Evolutionary conservation across 1,284 basidiomycete genomes (phyloP).

Genomic region (Inonotus hispidus): DNA sequence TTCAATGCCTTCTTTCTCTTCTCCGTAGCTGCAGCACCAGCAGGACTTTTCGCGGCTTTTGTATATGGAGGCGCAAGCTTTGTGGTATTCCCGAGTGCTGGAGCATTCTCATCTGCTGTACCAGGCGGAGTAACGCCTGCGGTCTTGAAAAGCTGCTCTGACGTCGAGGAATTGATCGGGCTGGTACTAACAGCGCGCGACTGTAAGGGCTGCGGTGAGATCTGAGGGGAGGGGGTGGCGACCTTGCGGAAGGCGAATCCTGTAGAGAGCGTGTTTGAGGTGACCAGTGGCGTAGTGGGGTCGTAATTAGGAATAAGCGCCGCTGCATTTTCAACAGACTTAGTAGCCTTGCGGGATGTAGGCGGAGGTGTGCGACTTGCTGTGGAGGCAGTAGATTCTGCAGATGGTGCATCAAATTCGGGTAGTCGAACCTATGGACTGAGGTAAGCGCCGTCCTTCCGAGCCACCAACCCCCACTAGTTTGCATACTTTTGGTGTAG

Average conservation of each 20-base stretch:
- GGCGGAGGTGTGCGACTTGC: slow-evolving; percentile 20
- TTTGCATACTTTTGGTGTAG: slow-evolving; percentile 48
- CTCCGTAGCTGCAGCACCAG: slow-evolving; percentile 50
- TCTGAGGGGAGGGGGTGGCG: slow-evolving; percentile 10
- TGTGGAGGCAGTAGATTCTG: slow-evolving; percentile 23
- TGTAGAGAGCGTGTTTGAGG: slow-evolving; percentile 8
- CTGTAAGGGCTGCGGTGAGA: slow-evolving; percentile 15
- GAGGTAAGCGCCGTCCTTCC: background rate
- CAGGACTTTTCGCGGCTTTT: slow-evolving; percentile 66
- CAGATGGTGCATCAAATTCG: slow-evolving; percentile 57
- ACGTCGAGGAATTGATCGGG: background rate
- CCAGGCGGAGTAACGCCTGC: slow-evolving; percentile 33
- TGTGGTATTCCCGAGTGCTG: slow-evolving; percentile 31
- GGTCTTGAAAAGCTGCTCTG: slow-evolving; percentile 9
- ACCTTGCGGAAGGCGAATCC: slow-evolving; percentile 19
- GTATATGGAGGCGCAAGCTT: slow-evolving; percentile 31
- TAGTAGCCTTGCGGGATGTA: slow-evolving; percentile 24
- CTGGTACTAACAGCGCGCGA: slow-evolving; percentile 1
- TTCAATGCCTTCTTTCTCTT: slow-evolving; percentile 84
- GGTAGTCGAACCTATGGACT: slow-evolving; percentile 45
- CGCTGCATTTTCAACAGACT: slow-evolving; percentile 19
- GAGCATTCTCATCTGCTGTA: slow-evolving; percentile 63
- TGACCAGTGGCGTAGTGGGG: slow-evolving; percentile 20
- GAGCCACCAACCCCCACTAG: background rate
- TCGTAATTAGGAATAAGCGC: slow-evolving; percentile 23